Conservation (phyloP, 768 basidiomycete species). For the Dendrothele bispora region DNA sequence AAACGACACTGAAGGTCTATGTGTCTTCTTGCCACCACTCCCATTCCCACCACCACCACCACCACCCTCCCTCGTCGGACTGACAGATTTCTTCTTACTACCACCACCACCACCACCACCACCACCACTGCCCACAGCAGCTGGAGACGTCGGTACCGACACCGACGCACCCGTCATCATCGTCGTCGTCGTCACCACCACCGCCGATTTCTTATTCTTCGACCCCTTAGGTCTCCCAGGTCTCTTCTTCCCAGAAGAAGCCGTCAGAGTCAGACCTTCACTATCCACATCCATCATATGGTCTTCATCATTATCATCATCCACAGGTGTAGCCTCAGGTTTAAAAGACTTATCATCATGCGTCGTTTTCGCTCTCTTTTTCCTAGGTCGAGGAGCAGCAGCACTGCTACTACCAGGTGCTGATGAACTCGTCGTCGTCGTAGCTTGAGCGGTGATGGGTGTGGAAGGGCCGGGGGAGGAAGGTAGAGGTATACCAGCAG, state of each 20-base stretch:
- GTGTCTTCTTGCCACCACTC: not conserved
- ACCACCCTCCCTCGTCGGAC: not conserved
- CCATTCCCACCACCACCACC: not conserved
- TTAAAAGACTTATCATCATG: slow-evolving; percentile 12
- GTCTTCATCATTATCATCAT: slow-evolving; percentile 8
- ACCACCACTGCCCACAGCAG: not conserved
- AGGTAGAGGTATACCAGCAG: no score
- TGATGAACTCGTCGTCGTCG: no score
- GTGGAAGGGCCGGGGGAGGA: not conserved
- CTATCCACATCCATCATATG: slow-evolving; percentile 15
- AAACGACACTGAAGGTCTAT: not conserved
- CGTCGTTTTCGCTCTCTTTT: slow-evolving; percentile 11
- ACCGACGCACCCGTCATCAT: not conserved
- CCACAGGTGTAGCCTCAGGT: slow-evolving; percentile 3
- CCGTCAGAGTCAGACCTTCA: slow-evolving; percentile 8
- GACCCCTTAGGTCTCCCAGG: no score
- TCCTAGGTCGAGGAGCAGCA: slow-evolving; percentile 14
- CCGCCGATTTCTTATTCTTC: no score
- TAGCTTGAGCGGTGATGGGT: slow-evolving; percentile 15
- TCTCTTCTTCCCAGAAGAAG: not conserved
- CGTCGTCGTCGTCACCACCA: no score
- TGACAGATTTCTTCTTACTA: not conserved
- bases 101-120: not conserved
- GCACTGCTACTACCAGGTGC: slow-evolving; percentile 5
- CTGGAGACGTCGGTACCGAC: not conserved